Percentiles rank a stretch among this genome's conserved stretches.
Evolutionary conservation across 2,329 filamentous ascomycete genomes (phyloP).

Genomic region (Rhytidhysteron rufulum): DNA sequence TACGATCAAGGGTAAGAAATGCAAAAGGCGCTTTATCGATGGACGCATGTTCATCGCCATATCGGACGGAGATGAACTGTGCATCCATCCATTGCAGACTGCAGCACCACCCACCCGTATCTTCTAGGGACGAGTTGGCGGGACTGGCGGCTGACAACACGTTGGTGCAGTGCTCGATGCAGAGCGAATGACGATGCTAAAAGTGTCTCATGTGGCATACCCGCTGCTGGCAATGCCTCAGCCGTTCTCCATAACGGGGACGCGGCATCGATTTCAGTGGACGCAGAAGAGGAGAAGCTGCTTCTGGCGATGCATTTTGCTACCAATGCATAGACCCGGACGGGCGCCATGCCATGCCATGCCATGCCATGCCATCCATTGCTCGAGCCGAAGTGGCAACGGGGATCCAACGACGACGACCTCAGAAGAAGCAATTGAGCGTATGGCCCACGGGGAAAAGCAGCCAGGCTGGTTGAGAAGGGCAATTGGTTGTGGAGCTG

Average conservation of each 20-base stretch:
- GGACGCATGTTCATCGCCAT: too few species aligned
- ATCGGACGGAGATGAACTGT: too few species aligned
- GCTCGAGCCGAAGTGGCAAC: too few species aligned
- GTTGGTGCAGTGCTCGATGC: too few species aligned
- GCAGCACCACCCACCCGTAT: too few species aligned
- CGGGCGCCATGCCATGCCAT: neutral
- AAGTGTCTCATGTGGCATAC: slow-evolving; percentile 2
- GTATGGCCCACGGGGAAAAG: slow-evolving; percentile 1
- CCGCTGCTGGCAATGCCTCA: neutral
- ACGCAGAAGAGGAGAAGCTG: neutral
- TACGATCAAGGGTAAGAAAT: too few species aligned
- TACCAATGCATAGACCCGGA: neutral
- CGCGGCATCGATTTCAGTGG: neutral
- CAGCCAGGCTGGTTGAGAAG: slow-evolving; percentile 1
- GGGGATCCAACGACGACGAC: too few species aligned
- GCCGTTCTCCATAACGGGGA: neutral
- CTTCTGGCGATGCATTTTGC: neutral
- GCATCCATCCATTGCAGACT: too few species aligned
- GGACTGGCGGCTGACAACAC: too few species aligned
- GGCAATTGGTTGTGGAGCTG: neutral
- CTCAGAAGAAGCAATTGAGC: neutral
- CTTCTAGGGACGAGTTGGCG: too few species aligned
- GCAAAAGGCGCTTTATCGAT: too few species aligned
- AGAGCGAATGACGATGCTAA: slow-evolving; percentile 1
- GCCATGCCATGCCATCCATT: too few species aligned